Percentiles rank a stretch among this genome's conserved stretches.
phyloP scores from a whole-genome alignment of 371 early-diverging fungal genomes.

The Circinella umbellata region DNA sequence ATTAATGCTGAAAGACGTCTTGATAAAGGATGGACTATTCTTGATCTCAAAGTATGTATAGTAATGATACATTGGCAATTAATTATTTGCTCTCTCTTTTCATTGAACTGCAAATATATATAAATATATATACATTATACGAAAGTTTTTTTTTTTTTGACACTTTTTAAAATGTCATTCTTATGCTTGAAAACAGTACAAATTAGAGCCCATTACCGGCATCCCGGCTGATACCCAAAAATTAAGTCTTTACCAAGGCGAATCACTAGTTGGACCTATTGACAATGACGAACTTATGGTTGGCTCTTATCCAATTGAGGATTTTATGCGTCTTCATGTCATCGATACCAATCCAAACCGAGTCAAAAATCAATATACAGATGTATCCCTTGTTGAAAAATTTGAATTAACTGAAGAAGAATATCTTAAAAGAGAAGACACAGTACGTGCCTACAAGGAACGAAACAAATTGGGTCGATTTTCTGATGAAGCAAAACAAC shows the following conservation, averaged over 20 bases:
- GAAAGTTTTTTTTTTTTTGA: background rate
- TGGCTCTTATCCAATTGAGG: conserved; percentile 85
- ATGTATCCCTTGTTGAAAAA: conserved; percentile 89
- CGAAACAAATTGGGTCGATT: conserved; percentile 91
- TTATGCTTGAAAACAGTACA: conserved; percentile 46
- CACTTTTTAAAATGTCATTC: no score
- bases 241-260: conserved; percentile 65
- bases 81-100: no score
- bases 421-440: conserved; percentile 81
- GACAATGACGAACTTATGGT: conserved; percentile 78
- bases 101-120: no score
- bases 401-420: conserved; percentile 89
- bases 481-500: conserved; percentile 59
- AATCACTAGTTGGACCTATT: conserved; percentile 60
- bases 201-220: conserved; percentile 93
- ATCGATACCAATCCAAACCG: conserved; percentile 74
- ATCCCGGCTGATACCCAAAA: conserved; percentile 74
- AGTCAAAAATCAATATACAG: conserved; percentile 77
- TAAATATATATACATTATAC: no score
- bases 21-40: conserved; percentile 75
- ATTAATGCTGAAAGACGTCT: conserved; percentile 80
- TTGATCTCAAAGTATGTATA: conserved; percentile 67
- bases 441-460: conserved; percentile 89
- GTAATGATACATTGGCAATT: no score
- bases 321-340: conserved; percentile 78